A percentile compares a stretch with the other conserved stretches of the same genome.
Conservation (phyloP, 805 yeast species). For the Metschnikowia santaceciliae region DNA sequence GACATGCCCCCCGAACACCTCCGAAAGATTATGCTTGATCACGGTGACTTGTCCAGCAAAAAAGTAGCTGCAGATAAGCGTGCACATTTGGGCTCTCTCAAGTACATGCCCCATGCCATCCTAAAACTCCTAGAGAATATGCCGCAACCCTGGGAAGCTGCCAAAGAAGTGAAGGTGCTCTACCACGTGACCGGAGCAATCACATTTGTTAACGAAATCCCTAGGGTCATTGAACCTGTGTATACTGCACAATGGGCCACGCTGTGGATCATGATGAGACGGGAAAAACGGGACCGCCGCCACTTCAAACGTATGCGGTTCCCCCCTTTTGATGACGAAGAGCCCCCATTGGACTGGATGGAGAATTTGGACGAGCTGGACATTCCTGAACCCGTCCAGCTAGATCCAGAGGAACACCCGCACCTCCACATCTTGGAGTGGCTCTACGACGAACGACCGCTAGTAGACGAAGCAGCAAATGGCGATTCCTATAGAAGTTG, state of each 20-base stretch:
- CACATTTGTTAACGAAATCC: slow-evolving; percentile 89
- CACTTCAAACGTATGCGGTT: slow-evolving; percentile 90
- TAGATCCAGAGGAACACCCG: slow-evolving; percentile 60
- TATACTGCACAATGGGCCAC: slow-evolving; percentile 95
- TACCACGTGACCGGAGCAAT: slow-evolving; percentile 93
- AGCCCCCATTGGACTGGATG: slow-evolving; percentile 82
- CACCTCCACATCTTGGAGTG: slow-evolving; percentile 62
- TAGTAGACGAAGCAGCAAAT: slow-evolving; percentile 54
- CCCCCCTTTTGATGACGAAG: slow-evolving; percentile 97
- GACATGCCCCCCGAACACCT: slow-evolving; percentile 95
- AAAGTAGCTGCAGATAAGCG: slow-evolving; percentile 80
- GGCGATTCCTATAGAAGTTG: slow-evolving; percentile 78
- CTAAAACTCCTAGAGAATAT: slow-evolving; percentile 85
- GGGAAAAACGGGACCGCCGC: slow-evolving; percentile 85
- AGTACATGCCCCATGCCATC: slow-evolving; percentile 94
- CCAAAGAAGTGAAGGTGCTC: slow-evolving; percentile 78
- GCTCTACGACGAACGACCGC: slow-evolving; percentile 77
- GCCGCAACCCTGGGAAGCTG: slow-evolving; percentile 98
- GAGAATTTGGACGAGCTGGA: slow-evolving; percentile 73
- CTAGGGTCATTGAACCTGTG: slow-evolving; percentile 88
- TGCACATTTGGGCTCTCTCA: slow-evolving; percentile 84
- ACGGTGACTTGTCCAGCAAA: slow-evolving; percentile 78
- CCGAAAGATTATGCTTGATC: slow-evolving; percentile 76
- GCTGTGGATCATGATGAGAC: slow-evolving; percentile 87
- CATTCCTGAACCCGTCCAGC: slow-evolving; percentile 64